Percentiles rank a stretch among this genome's conserved stretches.
Conservation (phyloP, 257 asterid species). For the Lithospermum erythrorhizon region DNA sequence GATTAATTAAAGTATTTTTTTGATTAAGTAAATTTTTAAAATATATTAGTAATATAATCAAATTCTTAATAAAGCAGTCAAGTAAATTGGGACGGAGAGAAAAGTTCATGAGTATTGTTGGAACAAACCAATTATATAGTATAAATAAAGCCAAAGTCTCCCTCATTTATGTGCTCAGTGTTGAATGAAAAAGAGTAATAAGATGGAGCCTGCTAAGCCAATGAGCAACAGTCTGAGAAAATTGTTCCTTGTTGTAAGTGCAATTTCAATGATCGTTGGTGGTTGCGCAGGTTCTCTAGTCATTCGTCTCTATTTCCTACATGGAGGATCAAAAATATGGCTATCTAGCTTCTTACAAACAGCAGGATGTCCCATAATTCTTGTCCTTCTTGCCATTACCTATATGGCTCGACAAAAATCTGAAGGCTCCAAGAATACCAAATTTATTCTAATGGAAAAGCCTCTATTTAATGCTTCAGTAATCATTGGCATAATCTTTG, state of each 20-base stretch:
- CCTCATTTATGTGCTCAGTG: not conserved
- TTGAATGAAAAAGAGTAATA: no score
- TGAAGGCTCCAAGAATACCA: not conserved
- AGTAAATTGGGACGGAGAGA: no score
- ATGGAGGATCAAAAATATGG: conserved; percentile 19
- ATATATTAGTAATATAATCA: no score
- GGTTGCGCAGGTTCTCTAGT: conserved; percentile 16
- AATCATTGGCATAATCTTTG: conserved; percentile 11
- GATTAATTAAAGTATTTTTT: no score
- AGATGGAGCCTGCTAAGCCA: conserved; percentile 1
- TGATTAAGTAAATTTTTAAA: no score
- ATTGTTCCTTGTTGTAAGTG: not conserved
- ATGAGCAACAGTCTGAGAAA: not conserved
- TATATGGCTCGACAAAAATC: conserved; percentile 10
- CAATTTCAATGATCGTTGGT: conserved; percentile 3
- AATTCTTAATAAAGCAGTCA: no score
- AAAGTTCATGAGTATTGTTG: no score
- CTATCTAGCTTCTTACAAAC: conserved; percentile 9
- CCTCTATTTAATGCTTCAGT: not conserved
- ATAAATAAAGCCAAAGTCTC: not conserved
- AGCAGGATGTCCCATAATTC: conserved; percentile 14
- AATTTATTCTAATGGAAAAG: conserved; percentile 8
- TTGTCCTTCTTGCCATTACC: conserved; percentile 9
- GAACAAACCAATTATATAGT: not conserved
- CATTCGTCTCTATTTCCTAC: conserved; percentile 20